Evolutionary conservation across 257 asterid genomes (phyloP).

Genomic region (Coffea canephora): DNA sequence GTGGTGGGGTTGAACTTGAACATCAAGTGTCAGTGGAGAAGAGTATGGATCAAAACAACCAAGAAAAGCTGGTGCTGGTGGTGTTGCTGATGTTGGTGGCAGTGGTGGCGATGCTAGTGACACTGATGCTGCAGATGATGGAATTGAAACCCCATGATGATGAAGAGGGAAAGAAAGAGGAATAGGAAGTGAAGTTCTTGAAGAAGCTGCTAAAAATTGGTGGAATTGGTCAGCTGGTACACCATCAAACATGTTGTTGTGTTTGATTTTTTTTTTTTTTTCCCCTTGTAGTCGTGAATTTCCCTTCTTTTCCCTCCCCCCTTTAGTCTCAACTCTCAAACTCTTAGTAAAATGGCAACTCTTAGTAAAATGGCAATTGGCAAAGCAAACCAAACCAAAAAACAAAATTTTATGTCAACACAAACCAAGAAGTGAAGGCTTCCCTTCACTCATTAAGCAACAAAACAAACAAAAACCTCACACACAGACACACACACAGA

Average conservation of each 20-base stretch:
- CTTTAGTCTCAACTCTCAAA: not conserved
- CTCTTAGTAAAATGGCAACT: not conserved
- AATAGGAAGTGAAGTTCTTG: conserved; percentile 35
- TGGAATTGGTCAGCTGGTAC: conserved; percentile 49
- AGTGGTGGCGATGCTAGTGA: not conserved
- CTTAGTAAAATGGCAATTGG: conserved; percentile 1
- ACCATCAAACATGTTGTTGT: conserved; percentile 55
- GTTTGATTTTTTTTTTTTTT: not conserved
- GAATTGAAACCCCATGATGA: conserved; percentile 28
- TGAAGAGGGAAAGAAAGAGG: conserved; percentile 36
- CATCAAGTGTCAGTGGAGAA: conserved; percentile 14
- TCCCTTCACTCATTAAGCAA: too few relatives aligned
- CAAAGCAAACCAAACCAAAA: not conserved
- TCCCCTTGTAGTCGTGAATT: not conserved
- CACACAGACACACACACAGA: not conserved
- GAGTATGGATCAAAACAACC: conserved; percentile 44
- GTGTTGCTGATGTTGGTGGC: conserved; percentile 1
- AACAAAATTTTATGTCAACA: not conserved
- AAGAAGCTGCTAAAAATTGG: conserved; percentile 48
- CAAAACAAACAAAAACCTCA: conserved; percentile 9
- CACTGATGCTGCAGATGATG: conserved; percentile 1
- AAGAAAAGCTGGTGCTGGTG: conserved; percentile 23
- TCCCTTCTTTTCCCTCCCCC: not conserved
- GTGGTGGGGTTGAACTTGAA: conserved; percentile 23
- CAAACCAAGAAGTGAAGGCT: not conserved